Conservation (phyloP, 495 filamentous ascomycete genomes). For the Penicillium paradoxum region DNA sequence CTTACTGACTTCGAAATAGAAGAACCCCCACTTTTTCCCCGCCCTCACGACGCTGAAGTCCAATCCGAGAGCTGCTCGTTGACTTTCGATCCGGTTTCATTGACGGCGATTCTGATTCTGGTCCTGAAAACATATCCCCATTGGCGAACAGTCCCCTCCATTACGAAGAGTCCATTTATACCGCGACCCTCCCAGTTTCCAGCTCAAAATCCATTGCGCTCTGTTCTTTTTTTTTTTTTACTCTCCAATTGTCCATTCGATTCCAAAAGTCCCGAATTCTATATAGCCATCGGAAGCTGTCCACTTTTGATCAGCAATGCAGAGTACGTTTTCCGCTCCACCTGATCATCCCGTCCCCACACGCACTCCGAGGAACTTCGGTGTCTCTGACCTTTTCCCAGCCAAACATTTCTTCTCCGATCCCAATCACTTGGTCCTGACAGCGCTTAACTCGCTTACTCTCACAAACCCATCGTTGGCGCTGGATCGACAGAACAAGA, state of each 20-base stretch:
- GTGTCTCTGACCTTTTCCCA: constrained; percentile 11
- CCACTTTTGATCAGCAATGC: constrained; percentile 20
- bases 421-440: constrained; percentile 71
- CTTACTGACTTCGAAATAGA: neutral
- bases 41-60: constrained; percentile 6
- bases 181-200: neutral
- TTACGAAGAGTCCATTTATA: neutral
- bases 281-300: neutral
- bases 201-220: neutral
- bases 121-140: neutral
- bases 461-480: constrained; percentile 81
- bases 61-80: constrained; percentile 3
- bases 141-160: neutral
- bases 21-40: constrained; percentile 30
- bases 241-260: neutral
- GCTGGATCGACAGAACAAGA: constrained; percentile 77
- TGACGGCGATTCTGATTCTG: neutral
- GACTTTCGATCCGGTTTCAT: neutral
- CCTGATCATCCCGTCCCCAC: constrained; percentile 7
- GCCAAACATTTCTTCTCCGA: constrained; percentile 93
- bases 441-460: constrained; percentile 71
- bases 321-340: constrained; percentile 14
- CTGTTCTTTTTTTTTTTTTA: neutral
- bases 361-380: too few species aligned
- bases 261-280: neutral